phyloP scores from a whole-genome alignment of 2,329 filamentous ascomycete genomes.

The Diaporthe citrichinensis region DNA sequence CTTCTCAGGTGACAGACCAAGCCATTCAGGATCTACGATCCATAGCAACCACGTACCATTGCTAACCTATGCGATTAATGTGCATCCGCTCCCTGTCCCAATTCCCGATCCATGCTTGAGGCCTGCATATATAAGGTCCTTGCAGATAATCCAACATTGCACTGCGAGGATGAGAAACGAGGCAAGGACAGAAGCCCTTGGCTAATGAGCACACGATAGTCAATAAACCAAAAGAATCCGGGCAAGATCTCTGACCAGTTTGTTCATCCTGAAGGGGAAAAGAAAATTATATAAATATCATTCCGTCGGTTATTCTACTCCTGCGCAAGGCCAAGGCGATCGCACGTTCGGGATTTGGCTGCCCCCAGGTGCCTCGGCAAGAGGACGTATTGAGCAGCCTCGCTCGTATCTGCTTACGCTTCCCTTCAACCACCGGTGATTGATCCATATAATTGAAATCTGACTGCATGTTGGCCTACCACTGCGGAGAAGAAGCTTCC shows the following conservation, averaged over 20 bases:
- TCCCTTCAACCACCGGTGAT: background rate
- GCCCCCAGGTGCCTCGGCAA: too few species aligned
- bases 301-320: background rate
- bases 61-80: background rate
- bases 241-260: background rate
- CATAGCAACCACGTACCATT: conserved; percentile 1
- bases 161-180: background rate
- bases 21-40: conserved; percentile 11
- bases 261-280: background rate
- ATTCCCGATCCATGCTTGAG: conserved; percentile 16
- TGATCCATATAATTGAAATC: conserved; percentile 7
- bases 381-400: background rate
- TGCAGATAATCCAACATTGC: background rate
- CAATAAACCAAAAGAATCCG: background rate
- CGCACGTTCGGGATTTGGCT: background rate
- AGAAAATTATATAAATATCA: background rate
- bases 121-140: background rate
- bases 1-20: background rate
- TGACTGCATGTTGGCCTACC: background rate
- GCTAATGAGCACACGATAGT: background rate
- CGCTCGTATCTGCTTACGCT: conserved; percentile 6
- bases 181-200: background rate
- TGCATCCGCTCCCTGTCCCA: conserved; percentile 31
- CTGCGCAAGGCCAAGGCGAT: background rate
- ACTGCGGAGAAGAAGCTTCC: background rate